phyloP scores from a whole-genome alignment of 179 eudicot species.

The Silene vulgaris region DNA sequence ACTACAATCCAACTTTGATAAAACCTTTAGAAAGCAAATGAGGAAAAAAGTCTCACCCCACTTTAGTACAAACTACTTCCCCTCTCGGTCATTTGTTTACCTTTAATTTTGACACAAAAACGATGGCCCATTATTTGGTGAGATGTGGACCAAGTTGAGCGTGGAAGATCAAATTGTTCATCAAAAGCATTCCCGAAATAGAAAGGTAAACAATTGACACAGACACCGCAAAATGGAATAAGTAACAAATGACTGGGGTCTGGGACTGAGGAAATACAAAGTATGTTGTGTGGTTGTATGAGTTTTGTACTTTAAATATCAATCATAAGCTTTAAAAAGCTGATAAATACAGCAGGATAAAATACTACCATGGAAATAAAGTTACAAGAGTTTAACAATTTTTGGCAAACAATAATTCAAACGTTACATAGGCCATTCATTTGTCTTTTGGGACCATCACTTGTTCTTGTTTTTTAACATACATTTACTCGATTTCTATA shows the following conservation, averaged over 20 bases:
- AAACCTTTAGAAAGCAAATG: background rate
- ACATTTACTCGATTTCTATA: background rate
- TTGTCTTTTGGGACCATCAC: constrained; percentile 14
- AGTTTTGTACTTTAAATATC: background rate
- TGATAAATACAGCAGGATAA: background rate
- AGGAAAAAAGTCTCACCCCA: background rate
- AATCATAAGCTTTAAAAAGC: background rate
- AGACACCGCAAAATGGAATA: no score
- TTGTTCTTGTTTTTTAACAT: background rate
- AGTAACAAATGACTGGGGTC: no score
- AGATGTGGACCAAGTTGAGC: no score
- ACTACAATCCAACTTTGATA: background rate
- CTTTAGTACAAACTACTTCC: background rate
- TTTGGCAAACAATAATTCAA: constrained; percentile 1
- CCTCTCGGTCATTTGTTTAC: no score
- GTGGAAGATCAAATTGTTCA: no score
- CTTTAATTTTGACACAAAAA: no score
- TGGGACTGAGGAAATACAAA: background rate
- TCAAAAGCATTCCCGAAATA: no score
- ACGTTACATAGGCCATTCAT: background rate
- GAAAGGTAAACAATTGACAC: no score
- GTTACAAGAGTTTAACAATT: background rate
- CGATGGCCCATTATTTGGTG: no score
- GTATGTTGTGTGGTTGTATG: background rate
- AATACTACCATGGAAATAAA: constrained; percentile 6